These are phyloP conservation scores for Spiromastix sp. DNA, from an alignment of 2,329 filamentous ascomycete species.

Conservation along the genomic window DNA sequence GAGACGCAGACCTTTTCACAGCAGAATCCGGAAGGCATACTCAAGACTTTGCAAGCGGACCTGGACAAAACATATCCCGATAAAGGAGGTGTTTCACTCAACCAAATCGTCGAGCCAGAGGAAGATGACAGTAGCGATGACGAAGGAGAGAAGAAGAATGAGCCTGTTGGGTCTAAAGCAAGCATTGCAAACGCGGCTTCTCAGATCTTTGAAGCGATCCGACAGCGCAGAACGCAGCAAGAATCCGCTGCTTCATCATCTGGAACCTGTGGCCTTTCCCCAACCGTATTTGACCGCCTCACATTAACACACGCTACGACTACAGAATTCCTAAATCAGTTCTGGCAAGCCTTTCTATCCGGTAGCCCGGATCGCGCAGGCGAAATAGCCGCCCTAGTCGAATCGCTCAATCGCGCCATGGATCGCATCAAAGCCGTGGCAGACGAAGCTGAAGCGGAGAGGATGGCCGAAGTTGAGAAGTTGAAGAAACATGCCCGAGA, in stretches of 20 bases:
- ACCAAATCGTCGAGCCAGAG: slow-evolving; percentile 47
- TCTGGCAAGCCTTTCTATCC: slow-evolving; percentile 86
- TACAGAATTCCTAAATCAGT: slow-evolving; percentile 92
- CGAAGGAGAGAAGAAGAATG: slow-evolving; percentile 41
- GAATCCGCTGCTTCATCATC: slow-evolving; percentile 25
- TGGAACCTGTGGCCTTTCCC: slow-evolving; percentile 37
- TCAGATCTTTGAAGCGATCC: slow-evolving; percentile 49
- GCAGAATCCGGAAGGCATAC: slow-evolving; percentile 59
- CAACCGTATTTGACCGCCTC: slow-evolving; percentile 50
- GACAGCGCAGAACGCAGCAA: slow-evolving; percentile 44
- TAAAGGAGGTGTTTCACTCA: slow-evolving; percentile 60
- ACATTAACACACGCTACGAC: slow-evolving; percentile 80
- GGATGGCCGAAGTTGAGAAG: slow-evolving; percentile 54
- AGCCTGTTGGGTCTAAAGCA: slow-evolving; percentile 54
- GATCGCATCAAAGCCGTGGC: slow-evolving; percentile 73
- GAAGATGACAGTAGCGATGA: slow-evolving; percentile 53
- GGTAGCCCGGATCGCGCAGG: slow-evolving; percentile 70
- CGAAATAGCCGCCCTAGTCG: slow-evolving; percentile 71
- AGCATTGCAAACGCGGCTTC: slow-evolving; percentile 47
- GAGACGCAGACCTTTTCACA: slow-evolving; percentile 52
- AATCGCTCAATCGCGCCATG: slow-evolving; percentile 67
- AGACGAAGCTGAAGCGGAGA: slow-evolving; percentile 65
- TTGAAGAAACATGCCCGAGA: slow-evolving; percentile 61
- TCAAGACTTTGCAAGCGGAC: slow-evolving; percentile 54
- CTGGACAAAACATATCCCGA: slow-evolving; percentile 37